These are phyloP conservation scores for Lentinus tigrinus DNA, from an alignment of 768 basidiomycete genomes.

Conservation along the genomic window DNA sequence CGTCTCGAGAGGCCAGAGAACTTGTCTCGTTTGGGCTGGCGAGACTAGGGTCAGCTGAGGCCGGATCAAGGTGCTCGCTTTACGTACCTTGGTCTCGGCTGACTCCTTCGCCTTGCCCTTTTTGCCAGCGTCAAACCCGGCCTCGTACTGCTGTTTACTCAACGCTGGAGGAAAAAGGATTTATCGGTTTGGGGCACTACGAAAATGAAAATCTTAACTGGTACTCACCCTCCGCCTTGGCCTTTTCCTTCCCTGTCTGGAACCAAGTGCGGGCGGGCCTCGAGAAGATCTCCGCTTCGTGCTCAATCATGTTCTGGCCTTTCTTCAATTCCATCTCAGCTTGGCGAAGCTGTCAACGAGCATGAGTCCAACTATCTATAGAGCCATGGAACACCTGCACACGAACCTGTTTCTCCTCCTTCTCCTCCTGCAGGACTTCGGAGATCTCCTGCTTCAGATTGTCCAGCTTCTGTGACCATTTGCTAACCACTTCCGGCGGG, in stretches of 20 bases:
- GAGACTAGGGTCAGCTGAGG: conserved; percentile 3
- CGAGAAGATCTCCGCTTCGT: conserved; percentile 88
- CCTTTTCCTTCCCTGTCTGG: conserved; percentile 83
- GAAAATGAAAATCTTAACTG: conserved; percentile 2
- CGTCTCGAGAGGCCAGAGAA: conserved; percentile 83
- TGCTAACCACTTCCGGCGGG: conserved; percentile 68
- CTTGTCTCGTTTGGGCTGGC: conserved; percentile 73
- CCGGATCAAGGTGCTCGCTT: not conserved
- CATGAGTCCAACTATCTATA: conserved; percentile 11
- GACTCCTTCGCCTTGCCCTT: conserved; percentile 40
- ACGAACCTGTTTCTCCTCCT: conserved; percentile 87
- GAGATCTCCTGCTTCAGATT: conserved; percentile 73
- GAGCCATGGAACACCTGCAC: not conserved
- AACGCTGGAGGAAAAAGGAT: conserved; percentile 45
- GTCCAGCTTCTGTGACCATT: conserved; percentile 70
- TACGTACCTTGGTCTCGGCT: conserved; percentile 34
- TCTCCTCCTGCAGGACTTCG: conserved; percentile 85
- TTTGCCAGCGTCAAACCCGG: conserved; percentile 39
- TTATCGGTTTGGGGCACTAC: not conserved
- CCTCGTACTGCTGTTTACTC: conserved; percentile 76
- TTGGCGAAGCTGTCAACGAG: conserved; percentile 60
- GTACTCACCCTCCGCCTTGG: conserved; percentile 66
- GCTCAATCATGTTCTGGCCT: conserved; percentile 93
- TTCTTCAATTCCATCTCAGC: conserved; percentile 97
- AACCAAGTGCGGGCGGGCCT: conserved; percentile 99